Evolutionary conservation across 2,329 filamentous ascomycete species (phyloP), one percentile per base, ranked within the genome.

Genomic region (Microdochium trichocladiopsis): DNA sequence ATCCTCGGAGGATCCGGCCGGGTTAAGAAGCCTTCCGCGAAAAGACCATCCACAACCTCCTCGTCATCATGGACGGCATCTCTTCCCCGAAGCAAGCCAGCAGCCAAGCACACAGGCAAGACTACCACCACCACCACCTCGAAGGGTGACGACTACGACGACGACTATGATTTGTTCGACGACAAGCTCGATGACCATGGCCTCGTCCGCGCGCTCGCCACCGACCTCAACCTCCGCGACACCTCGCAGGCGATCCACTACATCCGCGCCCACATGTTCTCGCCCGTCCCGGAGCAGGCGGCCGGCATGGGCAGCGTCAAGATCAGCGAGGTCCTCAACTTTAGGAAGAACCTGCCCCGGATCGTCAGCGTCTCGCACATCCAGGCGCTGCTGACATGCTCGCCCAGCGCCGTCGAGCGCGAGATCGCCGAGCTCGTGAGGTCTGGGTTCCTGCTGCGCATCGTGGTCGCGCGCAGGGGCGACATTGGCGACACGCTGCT

Each of bases 341-440:
- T 80, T 62, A 75, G 86, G 18, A 69, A 67, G 28, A 68, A 68
- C 14, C 66, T 88, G 37, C 84, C 88, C 10, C 82, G 82, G 0
- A 72, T 90, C 22, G 81, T 87, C 4, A 86, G 83, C 0, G 66
- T 83, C 21, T 78, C 83, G 1, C 87, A 91, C 63, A 65, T 91
- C 6, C 79, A 86, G 55, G 79, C 84, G 1, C 67, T 90, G 2
- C 73, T 87, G 47, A 45, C 41, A 18, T 69, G 68, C 10, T 83
- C 80, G 2, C 80, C 86, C 1, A 88, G 86, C 0, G 73, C 71
- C 1, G 82, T 82, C 1, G 87, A 90, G 66, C 74, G 87, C 47
- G 86, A 88, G 63, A 74, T 87, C 21, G 83, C 79, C 3, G 77
- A 83, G 59, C 72, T 90, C 33, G 66, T 79, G 18, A 70, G 74